phyloP scores from a whole-genome alignment of 768 basidiomycete species.

The Suillus alpinus region DNA sequence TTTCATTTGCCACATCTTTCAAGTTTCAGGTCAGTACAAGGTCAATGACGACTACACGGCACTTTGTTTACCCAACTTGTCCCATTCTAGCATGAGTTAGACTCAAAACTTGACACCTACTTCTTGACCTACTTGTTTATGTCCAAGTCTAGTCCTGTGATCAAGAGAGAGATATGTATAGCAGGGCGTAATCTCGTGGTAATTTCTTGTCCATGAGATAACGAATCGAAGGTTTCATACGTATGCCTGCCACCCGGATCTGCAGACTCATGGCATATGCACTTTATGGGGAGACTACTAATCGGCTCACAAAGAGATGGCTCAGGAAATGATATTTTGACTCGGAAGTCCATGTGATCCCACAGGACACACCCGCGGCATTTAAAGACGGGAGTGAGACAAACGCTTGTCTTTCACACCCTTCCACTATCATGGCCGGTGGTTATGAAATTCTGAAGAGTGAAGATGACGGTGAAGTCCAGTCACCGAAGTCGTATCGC shows the following conservation, averaged over 20 bases:
- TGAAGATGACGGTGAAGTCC: background rate
- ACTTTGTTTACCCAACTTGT: background rate
- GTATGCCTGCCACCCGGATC: background rate
- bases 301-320: background rate
- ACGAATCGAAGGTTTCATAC: background rate
- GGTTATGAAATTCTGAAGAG: constrained; percentile 19
- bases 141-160: background rate
- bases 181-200: constrained; percentile 9
- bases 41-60: background rate
- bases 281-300: background rate
- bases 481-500: constrained; percentile 3
- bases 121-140: background rate
- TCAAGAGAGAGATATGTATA: constrained; percentile 1
- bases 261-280: background rate
- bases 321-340: background rate
- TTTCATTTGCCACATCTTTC: background rate
- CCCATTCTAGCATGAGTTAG: background rate
- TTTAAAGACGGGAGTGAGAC: background rate
- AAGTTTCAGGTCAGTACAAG: background rate
- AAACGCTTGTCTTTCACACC: background rate
- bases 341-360: background rate
- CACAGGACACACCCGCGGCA: background rate
- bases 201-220: background rate
- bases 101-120: no score
- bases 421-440: constrained; percentile 14